Evolutionary conservation across 2,329 filamentous ascomycete genomes (phyloP).

Genomic region (Curvularia verruculosa): DNA sequence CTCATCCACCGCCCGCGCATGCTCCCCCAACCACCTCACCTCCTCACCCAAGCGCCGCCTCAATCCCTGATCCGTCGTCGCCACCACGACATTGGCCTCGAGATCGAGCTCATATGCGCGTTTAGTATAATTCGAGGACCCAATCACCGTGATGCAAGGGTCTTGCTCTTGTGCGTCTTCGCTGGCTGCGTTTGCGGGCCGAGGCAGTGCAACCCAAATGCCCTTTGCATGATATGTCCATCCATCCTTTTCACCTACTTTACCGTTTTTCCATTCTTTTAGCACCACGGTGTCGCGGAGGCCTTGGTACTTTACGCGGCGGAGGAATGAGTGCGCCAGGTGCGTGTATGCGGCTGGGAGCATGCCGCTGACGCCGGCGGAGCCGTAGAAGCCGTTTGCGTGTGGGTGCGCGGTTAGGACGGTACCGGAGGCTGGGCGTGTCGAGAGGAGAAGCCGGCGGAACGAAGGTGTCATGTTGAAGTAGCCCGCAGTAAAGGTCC

Average conservation of each 20-base stretch:
- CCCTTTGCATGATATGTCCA: slow-evolving; percentile 99
- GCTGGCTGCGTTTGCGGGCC: no score
- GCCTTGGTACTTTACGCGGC: slow-evolving; percentile 61
- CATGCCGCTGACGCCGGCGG: slow-evolving; percentile 85
- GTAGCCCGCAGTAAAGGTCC: slow-evolving; percentile 98
- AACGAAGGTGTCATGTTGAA: slow-evolving; percentile 94
- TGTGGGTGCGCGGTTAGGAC: slow-evolving; percentile 91
- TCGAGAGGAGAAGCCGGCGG: slow-evolving; percentile 77
- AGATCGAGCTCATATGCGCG: slow-evolving; percentile 90
- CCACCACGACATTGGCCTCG: slow-evolving; percentile 84
- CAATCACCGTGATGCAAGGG: slow-evolving; percentile 81
- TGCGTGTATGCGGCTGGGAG: slow-evolving; percentile 91
- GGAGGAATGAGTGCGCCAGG: slow-evolving; percentile 80
- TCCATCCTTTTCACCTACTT: slow-evolving; percentile 77
- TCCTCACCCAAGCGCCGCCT: slow-evolving; percentile 78
- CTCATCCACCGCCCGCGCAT: slow-evolving; percentile 70
- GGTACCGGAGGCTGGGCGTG: slow-evolving; percentile 72
- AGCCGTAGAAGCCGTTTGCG: slow-evolving; percentile 94
- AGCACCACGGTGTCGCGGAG: slow-evolving; percentile 68
- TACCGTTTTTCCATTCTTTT: slow-evolving; percentile 87
- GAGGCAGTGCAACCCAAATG: slow-evolving; percentile 69
- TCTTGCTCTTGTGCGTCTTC: slow-evolving; percentile 45
- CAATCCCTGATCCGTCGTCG: slow-evolving; percentile 76
- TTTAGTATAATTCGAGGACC: slow-evolving; percentile 95
- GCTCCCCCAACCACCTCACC: slow-evolving; percentile 77